Percentiles rank a stretch among this genome's conserved stretches.
These are phyloP conservation scores for Nemania sp. DNA, from an alignment of 2,329 filamentous ascomycete genomes.

Conservation along the genomic window DNA sequence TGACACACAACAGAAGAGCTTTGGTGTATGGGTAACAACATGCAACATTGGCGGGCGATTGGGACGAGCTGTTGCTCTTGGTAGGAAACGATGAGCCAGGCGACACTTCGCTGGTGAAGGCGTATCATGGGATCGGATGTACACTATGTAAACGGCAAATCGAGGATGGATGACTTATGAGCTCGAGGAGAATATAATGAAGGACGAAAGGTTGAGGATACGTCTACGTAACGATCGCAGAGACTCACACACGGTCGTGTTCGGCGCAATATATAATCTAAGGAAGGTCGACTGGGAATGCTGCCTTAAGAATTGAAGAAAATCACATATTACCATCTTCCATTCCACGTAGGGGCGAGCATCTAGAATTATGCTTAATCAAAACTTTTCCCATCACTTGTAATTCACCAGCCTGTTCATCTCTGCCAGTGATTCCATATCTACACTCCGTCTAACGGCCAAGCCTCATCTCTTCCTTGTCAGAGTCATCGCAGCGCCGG, in stretches of 20 bases:
- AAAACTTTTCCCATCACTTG: too few relatives aligned
- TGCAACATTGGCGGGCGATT: not conserved
- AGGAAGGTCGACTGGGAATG: not conserved
- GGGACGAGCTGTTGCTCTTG: not conserved
- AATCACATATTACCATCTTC: not conserved
- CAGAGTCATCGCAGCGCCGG: not conserved
- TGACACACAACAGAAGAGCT: not conserved
- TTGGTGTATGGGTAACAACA: not conserved
- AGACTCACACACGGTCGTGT: too few relatives aligned
- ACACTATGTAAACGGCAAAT: not conserved
- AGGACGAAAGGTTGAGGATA: too few relatives aligned
- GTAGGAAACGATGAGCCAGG: not conserved
- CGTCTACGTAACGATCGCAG: too few relatives aligned
- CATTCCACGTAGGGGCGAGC: not conserved
- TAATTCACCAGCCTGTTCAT: too few relatives aligned
- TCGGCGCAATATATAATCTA: too few relatives aligned
- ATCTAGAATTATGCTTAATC: not conserved
- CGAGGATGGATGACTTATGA: constrained; percentile 2
- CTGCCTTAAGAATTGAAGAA: not conserved
- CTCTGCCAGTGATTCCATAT: not conserved
- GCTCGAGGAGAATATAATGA: not conserved
- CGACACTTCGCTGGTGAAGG: not conserved
- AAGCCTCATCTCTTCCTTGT: not conserved
- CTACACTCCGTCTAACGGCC: not conserved
- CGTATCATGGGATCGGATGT: not conserved